Percentiles rank a stretch among this genome's conserved stretches.
phyloP scores from a whole-genome alignment of 768 basidiomycete species.

The Myochromella boudieri region DNA sequence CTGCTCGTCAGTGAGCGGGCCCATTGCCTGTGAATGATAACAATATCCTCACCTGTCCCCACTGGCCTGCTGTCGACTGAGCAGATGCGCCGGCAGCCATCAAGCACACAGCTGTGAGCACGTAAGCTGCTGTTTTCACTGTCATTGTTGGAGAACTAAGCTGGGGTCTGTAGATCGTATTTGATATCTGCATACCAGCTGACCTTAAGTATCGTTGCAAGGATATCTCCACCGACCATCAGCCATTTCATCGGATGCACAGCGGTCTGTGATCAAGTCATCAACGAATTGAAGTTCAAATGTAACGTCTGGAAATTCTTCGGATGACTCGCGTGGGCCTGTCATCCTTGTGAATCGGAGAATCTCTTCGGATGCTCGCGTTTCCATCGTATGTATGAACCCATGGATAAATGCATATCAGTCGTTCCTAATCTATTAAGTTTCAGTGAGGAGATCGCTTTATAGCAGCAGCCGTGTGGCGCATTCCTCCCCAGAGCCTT shows the following conservation, averaged over 20 bases:
- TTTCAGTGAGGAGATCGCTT: too few species aligned
- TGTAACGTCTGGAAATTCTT: conserved; percentile 12
- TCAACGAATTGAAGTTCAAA: too few species aligned
- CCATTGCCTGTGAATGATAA: too few species aligned
- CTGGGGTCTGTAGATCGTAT: not conserved
- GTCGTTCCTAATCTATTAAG: too few species aligned
- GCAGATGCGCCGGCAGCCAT: conserved; percentile 6
- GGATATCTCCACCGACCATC: conserved; percentile 29
- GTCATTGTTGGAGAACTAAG: conserved; percentile 1
- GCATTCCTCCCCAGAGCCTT: too few species aligned
- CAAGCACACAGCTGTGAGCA: conserved; percentile 10
- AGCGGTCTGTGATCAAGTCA: not conserved
- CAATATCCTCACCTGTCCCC: conserved; percentile 33
- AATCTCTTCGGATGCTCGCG: too few species aligned
- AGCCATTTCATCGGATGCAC: conserved; percentile 34
- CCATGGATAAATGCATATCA: too few species aligned
- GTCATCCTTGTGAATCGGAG: too few species aligned
- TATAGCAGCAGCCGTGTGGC: too few species aligned
- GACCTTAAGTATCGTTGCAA: conserved; percentile 1
- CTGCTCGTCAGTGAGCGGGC: not conserved
- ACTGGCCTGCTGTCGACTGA: conserved; percentile 26
- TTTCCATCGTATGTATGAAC: too few species aligned
- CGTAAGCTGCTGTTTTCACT: conserved; percentile 6
- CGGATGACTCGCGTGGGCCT: too few species aligned
- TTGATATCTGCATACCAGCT: conserved; percentile 1